Base-by-base conservation (phyloP, 2,329 filamentous ascomycete genomes). In the Hypoxylon sp. region DNA sequence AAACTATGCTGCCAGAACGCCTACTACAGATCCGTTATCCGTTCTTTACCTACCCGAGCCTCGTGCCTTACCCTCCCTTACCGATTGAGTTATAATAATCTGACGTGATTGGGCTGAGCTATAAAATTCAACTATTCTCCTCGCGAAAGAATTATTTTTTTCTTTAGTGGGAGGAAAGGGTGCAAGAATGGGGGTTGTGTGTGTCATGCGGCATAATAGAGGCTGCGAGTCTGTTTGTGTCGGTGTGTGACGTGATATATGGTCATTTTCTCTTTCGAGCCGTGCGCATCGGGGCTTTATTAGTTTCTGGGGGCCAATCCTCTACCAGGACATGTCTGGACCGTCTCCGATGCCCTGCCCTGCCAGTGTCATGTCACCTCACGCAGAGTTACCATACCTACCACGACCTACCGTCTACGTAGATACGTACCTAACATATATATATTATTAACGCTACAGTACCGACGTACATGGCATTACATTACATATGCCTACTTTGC, bases 241-340 rank as follows among this genome's bases (percentile, higher is more conserved):
- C 45, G 61, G 58, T 65, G 63, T 63, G 65, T 37, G 47, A 68
- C 62, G 39, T 48, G 55, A 55, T 47, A 63, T 43, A 57, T 61
- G 51, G 25, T 25, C 47, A 55, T 61, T 61, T n/a, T 46, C 66
- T 61, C 27, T 47, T 69, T 69, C 54, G 55, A 69, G 66, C 66
- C 50, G 45, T 37, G 50, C 66, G 66, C 66, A 69, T 69, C 66
- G 66, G 66, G 59, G 55, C 63, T 66, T 69, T 69, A 53, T 51
- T 63, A 61, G 66, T 69, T 68, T 66, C 45, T 56, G 47, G 63
- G 29, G 34, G 30, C 23, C 16, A n/a, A 62, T 12, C 58, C 47
- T 37, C 60, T 19, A 51, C 57, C n/a, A n/a, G n/a, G n/a, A 63
- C 59, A 51, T 32, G 37, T 39, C 55, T 69, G 47, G 63, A 19